phyloP scores from a whole-genome alignment of 345 rosid species.

The Streptanthus diversifolius region DNA sequence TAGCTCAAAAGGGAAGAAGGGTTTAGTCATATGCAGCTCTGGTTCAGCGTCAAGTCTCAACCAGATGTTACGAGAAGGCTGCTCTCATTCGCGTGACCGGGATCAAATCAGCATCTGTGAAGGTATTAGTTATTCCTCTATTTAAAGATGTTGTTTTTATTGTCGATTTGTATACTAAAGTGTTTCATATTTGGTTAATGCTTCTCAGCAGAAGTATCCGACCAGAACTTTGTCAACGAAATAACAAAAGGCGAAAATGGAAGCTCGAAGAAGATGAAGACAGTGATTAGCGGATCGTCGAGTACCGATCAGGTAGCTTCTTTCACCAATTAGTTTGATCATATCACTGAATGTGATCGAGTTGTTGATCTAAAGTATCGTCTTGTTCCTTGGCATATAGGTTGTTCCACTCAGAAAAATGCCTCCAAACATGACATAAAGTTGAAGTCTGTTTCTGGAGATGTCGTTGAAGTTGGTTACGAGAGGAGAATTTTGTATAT shows the following conservation, averaged over 20 bases:
- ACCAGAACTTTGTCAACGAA: slow-evolving; percentile 81
- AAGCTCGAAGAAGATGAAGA: slow-evolving; percentile 37
- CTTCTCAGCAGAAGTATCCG: slow-evolving; percentile 62
- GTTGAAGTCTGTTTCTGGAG: neutral
- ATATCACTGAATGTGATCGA: neutral
- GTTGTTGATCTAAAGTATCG: neutral
- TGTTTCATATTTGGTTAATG: neutral
- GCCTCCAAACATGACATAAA: slow-evolving; percentile 10
- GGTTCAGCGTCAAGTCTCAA: slow-evolving; percentile 33
- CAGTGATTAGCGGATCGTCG: slow-evolving; percentile 6
- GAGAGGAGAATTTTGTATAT: slow-evolving; percentile 26
- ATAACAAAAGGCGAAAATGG: slow-evolving; percentile 37
- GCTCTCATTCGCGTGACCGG: slow-evolving; percentile 25
- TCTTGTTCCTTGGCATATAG: slow-evolving; percentile 11
- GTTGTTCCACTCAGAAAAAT: slow-evolving; percentile 30
- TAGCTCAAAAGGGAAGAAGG: slow-evolving; percentile 38
- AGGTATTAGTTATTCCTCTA: slow-evolving; percentile 33
- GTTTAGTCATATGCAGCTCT: slow-evolving; percentile 21
- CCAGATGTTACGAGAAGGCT: slow-evolving; percentile 1
- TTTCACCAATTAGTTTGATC: neutral
- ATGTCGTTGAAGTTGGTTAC: slow-evolving; percentile 14
- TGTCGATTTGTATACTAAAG: neutral
- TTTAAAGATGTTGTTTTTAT: neutral
- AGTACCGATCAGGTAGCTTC: slow-evolving; percentile 30
- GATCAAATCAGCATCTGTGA: slow-evolving; percentile 35